Evolutionary conservation across 306 rosid genomes (phyloP).

Genomic region (Styphnolobium japonicum): DNA sequence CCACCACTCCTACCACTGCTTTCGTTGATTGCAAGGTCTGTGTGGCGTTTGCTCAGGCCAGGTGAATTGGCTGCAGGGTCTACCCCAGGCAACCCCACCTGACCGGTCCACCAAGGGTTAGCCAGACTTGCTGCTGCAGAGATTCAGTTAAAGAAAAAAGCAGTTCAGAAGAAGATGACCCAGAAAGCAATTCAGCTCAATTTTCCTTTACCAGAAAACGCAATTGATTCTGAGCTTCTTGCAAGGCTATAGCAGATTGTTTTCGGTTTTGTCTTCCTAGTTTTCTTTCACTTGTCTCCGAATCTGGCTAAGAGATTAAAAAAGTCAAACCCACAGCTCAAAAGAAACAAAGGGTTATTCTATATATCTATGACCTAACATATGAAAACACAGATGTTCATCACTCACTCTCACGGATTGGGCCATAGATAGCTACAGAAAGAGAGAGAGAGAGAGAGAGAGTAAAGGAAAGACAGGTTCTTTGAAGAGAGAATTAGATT

Average conservation of each 20-base stretch:
- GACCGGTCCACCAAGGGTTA: conserved; percentile 94
- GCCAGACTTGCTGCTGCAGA: conserved; percentile 54
- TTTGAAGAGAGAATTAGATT: conserved; percentile 46
- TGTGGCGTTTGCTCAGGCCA: conserved; percentile 41
- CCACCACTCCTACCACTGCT: conserved; percentile 36
- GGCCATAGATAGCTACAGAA: too few species aligned
- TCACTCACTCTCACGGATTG: conserved; percentile 6
- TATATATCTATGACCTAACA: conserved; percentile 24
- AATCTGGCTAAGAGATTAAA: neutral
- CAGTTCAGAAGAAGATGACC: neutral
- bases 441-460: neutral
- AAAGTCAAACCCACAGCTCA: conserved; percentile 36
- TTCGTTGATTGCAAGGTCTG: conserved; percentile 56
- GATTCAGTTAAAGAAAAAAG: neutral
- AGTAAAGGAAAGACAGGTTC: conserved; percentile 1
- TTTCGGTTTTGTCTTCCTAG: neutral
- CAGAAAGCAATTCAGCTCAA: neutral
- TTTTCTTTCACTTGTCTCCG: neutral
- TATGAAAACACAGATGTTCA: too few species aligned
- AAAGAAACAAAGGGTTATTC: conserved; percentile 7
- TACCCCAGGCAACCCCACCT: conserved; percentile 73
- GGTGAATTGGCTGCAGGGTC: conserved; percentile 73
- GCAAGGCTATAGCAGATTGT: neutral
- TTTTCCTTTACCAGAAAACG: neutral
- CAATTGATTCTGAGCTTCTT: neutral